Evolutionary conservation across 2,329 filamentous ascomycete species (phyloP).

Genomic region (Chaetomiaceae sp.): DNA sequence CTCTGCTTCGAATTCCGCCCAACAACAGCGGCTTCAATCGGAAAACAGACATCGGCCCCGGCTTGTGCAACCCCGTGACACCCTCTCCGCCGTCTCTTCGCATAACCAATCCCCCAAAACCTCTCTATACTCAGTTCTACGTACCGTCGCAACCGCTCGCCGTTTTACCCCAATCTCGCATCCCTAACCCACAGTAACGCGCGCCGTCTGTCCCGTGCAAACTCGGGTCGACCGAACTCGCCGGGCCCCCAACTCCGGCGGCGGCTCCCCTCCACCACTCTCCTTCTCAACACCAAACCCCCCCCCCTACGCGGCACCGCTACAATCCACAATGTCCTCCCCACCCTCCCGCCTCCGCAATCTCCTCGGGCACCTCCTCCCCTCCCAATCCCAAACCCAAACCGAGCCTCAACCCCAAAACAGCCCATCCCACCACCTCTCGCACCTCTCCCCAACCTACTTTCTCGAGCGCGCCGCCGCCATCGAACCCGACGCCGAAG

Average conservation of each 20-base stretch:
- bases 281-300: neutral
- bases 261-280: neutral
- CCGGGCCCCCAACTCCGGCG: too few species aligned
- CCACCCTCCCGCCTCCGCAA: constrained; percentile 26
- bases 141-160: neutral
- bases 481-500: constrained; percentile 81
- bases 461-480: constrained; percentile 77
- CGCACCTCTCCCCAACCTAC: constrained; percentile 79
- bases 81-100: neutral
- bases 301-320: neutral
- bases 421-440: constrained; percentile 56
- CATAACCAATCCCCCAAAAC: neutral
- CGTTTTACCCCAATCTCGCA: too few species aligned
- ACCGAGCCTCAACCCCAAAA: constrained; percentile 29
- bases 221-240: too few species aligned
- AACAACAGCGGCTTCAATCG: constrained; percentile 6
- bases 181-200: too few species aligned
- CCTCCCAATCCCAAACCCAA: constrained; percentile 25
- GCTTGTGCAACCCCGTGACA: neutral
- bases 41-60: neutral
- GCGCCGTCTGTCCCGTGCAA: too few species aligned
- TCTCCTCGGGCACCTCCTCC: constrained; percentile 31
- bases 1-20: neutral
- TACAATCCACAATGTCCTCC: constrained; percentile 19
- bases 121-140: neutral